A percentile compares a stretch with the other conserved stretches of the same genome.
These are phyloP conservation scores for Oryza brachyantha DNA, from an alignment of 176 grass and related monocot species.

Conservation along the genomic window DNA sequence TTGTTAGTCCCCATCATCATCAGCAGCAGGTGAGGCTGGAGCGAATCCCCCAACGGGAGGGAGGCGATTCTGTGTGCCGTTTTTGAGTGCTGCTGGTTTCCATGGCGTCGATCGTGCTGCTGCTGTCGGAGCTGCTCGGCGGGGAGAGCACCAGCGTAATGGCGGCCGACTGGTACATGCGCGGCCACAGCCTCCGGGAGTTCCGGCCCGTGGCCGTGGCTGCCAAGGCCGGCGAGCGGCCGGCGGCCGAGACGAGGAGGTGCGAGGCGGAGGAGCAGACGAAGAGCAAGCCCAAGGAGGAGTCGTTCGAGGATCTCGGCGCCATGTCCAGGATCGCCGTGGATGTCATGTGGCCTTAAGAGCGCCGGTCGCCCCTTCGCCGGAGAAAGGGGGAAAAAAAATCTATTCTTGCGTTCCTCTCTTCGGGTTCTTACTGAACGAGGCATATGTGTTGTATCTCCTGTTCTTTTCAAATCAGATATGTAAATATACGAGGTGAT, in stretches of 20 bases:
- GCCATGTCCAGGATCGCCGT: slow-evolving; percentile 21
- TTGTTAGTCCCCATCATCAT: neutral
- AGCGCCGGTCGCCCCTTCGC: neutral
- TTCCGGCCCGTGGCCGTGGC: slow-evolving; percentile 8
- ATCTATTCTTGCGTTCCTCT: neutral
- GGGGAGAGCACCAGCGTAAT: slow-evolving; percentile 35
- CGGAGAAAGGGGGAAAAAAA: neutral
- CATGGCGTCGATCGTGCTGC: slow-evolving; percentile 50
- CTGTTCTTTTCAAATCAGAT: neutral
- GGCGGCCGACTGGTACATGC: slow-evolving; percentile 38
- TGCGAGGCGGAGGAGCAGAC: neutral
- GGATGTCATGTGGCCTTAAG: slow-evolving; percentile 52
- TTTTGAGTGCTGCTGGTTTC: neutral
- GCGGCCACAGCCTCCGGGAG: slow-evolving; percentile 35
- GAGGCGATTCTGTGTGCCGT: neutral
- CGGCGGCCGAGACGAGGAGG: neutral
- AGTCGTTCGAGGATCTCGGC: slow-evolving; percentile 34
- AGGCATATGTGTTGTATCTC: neutral
- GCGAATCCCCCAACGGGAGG: neutral
- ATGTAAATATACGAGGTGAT: slow-evolving; percentile 1
- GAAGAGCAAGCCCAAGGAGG: too few relatives aligned
- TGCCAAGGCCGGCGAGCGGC: neutral
- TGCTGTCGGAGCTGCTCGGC: slow-evolving; percentile 53
- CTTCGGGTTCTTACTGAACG: neutral
- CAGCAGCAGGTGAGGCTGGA: too few relatives aligned